Conservation (phyloP, 768 basidiomycete genomes). For the Myochromella boudieri region DNA sequence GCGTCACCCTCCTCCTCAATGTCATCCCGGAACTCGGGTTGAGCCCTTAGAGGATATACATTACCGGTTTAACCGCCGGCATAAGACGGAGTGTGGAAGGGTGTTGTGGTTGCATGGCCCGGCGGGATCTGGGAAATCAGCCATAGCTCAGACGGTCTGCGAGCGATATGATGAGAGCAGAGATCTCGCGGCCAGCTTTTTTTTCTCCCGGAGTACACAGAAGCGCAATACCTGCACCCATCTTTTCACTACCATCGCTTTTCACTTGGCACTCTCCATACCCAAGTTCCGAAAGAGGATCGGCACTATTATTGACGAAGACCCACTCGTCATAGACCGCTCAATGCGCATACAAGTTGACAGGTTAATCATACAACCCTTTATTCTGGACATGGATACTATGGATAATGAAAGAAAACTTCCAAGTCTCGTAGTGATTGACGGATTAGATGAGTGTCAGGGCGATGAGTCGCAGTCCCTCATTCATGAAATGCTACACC, state of each 20-base stretch:
- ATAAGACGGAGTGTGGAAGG: too few relatives aligned
- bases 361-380: neutral
- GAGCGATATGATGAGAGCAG: neutral
- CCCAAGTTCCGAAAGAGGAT: neutral
- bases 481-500: neutral
- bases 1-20: too few relatives aligned
- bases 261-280: neutral
- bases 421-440: neutral
- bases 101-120: too few relatives aligned
- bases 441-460: too few relatives aligned
- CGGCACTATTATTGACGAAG: neutral
- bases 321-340: neutral
- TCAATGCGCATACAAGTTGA: neutral
- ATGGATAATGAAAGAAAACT: neutral
- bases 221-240: neutral
- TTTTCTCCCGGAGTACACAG: too few relatives aligned
- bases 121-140: too few relatives aligned
- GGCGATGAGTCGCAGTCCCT: neutral
- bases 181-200: neutral
- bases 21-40: too few relatives aligned
- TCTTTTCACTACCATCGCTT: neutral
- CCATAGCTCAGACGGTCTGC: neutral
- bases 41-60: too few relatives aligned
- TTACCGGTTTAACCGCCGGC: too few relatives aligned
- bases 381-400: neutral